Evolutionary conservation across 805 yeast genomes (phyloP), one percentile per base, ranked within the genome.

Genomic region (Saccharomycopsis microspora): DNA sequence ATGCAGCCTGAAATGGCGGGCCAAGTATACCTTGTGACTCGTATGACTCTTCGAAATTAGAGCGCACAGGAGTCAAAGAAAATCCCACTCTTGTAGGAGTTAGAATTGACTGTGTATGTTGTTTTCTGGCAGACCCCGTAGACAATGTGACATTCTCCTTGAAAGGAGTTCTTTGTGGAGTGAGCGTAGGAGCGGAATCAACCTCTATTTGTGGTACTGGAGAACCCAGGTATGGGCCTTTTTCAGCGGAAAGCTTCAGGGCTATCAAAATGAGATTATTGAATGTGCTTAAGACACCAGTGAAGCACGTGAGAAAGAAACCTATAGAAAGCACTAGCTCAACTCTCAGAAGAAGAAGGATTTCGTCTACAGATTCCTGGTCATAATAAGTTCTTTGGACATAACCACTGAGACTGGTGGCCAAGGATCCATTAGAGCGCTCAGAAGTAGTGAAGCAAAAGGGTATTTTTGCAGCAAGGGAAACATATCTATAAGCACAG

Each of bases 231-330:
- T 19, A 19, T 19, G 19, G 19, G 19, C 19, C 19, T 19, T 19
- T 32, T 34, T 43, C 41, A 5, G 36, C 27, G 5, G 45, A 44
- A 4, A 45, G 30, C 28, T 43, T 50, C 5, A 48, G 32, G 28
- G 39, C 32, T 5, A 50, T 43, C 3, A 47, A 30, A 28, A 50
- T 43, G 19, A 43, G 33, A 37, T 44, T 43, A 33, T 50, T 47
- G 32, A 50, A 47, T 4, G 51, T 43, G 29, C 38, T 50, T 29
- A 46, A 30, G 4, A 47, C 51, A 4, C 53, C 53, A 5, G 43
- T 45, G 39, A 50, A 40, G 32, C 53, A 50, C 19, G 42, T 47
- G 28, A 47, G n/a, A 38, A 50, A 50, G 30, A 50, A 50, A n/a
- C 37, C 37, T 1, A 47, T 11, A 10, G 51, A 43, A 11, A 50